Base-by-base conservation (phyloP, 2,329 filamentous ascomycete species). In the Colletotrichum noveboracense region DNA sequence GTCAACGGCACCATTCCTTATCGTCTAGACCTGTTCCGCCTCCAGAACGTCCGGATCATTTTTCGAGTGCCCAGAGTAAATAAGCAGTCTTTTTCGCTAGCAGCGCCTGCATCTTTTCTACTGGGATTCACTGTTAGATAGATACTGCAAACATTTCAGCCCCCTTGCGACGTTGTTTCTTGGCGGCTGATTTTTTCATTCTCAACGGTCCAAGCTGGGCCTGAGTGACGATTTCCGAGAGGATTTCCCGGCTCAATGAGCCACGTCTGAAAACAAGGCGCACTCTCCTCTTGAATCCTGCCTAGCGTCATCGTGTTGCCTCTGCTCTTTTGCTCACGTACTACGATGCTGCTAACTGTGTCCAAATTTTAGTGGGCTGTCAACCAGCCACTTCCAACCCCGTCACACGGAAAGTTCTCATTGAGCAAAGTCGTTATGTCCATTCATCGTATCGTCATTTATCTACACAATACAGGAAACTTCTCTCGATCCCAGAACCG, bases 1-100 rank as follows among this genome's bases (percentile, higher is more conserved):
- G 43, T 79, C 85, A 88, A 90, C 89, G 94, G 94, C 94, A 94
- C 91, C 88, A 90, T 91, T 93, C 95, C 96, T 98, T 98, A 98
- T 98, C 96, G 91, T 96, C 95, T 96, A 93, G 91, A 93, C 89
- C 91, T 89, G 89, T 89, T 86, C 87, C 84, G 86, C 85, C 86
- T 88, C 92, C 90, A 94, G 90, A 91, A 93, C 91, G 92, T 93
- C 91, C 91, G 95, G 95, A 96, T 93, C 96, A 98, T 98, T 97
- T 90, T 86, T 92, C 86, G 86, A 88, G 92, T 97, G 96, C 95
- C 95, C 85, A 98, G 94, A 98, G 84, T 84, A 94, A 87, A 83
- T 43, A 77, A 87, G 93, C 94, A 95, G 94, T 94, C 94, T 94
- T 95, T 96, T 98, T 96, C 96, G 96, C 96, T 98, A 98, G 94